A percentile compares a stretch with the other conserved stretches of the same genome.
Conservation (phyloP, 164 flowering plant genomes). For the Liquidambar formosana region DNA sequence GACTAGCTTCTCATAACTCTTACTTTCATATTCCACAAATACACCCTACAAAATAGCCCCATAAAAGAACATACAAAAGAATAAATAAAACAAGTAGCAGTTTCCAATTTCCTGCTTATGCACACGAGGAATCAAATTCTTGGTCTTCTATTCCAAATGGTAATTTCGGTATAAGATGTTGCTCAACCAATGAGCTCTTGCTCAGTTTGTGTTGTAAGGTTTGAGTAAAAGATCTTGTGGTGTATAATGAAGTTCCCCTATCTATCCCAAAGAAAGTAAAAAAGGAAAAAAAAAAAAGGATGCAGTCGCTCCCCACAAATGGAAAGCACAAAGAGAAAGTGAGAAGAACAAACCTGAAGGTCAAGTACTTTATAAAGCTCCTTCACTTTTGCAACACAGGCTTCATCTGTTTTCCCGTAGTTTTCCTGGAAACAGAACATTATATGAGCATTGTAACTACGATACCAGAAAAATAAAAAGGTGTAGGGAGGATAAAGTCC, state of each 20-base stretch:
- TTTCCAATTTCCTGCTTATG: too few relatives aligned
- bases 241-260: too few relatives aligned
- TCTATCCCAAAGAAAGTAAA: too few relatives aligned
- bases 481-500: not conserved
- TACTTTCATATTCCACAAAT: slow-evolving; percentile 64
- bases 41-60: slow-evolving; percentile 41
- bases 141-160: too few relatives aligned
- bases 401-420: slow-evolving; percentile 73
- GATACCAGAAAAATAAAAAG: not conserved
- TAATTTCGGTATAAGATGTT: too few relatives aligned
- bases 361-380: slow-evolving; percentile 70
- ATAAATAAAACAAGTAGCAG: not conserved
- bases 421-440: slow-evolving; percentile 55
- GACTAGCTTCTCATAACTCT: slow-evolving; percentile 55
- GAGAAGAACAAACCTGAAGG: slow-evolving; percentile 57
- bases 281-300: not conserved
- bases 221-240: too few relatives aligned
- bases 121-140: too few relatives aligned
- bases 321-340: not conserved
- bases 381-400: slow-evolving; percentile 74
- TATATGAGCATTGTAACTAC: not conserved
- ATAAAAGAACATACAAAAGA: not conserved
- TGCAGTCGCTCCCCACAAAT: not conserved
- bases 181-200: too few relatives aligned
- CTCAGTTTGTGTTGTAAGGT: too few relatives aligned